Percentiles rank a stretch among this genome's conserved stretches.
These are phyloP conservation scores for Colletotrichum lentis DNA, from an alignment of 2,329 filamentous ascomycete species.

Conservation along the genomic window DNA sequence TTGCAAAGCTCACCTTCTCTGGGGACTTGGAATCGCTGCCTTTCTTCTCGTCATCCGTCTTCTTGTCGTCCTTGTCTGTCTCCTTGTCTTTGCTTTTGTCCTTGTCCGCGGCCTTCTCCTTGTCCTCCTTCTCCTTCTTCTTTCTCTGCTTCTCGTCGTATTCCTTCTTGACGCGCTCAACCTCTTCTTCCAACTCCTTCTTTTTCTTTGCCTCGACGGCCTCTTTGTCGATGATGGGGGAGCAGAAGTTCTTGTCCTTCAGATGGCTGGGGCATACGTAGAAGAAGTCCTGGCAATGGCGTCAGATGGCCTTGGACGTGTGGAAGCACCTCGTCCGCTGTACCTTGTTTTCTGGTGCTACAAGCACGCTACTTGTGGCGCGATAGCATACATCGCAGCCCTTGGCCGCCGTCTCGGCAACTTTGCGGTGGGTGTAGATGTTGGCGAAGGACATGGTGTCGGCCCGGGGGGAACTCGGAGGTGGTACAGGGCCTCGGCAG, in stretches of 20 bases:
- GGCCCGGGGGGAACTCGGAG: background rate
- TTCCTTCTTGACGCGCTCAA: slow-evolving; percentile 74
- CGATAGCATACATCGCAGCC: slow-evolving; percentile 93
- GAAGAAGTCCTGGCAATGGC: slow-evolving; percentile 76
- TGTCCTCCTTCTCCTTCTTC: slow-evolving; percentile 73
- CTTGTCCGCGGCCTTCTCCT: slow-evolving; percentile 62
- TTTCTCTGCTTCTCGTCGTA: slow-evolving; percentile 77
- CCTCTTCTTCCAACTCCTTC: slow-evolving; percentile 70
- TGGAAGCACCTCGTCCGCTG: background rate
- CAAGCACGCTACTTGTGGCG: slow-evolving; percentile 83
- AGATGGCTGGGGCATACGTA: slow-evolving; percentile 87
- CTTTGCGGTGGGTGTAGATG: slow-evolving; percentile 83
- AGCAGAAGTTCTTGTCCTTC: slow-evolving; percentile 82
- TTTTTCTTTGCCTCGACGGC: slow-evolving; percentile 71
- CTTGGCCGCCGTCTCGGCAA: slow-evolving; percentile 84
- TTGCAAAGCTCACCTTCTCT: slow-evolving; percentile 41
- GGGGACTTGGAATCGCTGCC: slow-evolving; percentile 40
- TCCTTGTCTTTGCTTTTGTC: slow-evolving; percentile 57
- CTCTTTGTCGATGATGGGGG: slow-evolving; percentile 75
- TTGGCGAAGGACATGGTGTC: slow-evolving; percentile 71
- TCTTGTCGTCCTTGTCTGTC: slow-evolving; percentile 55
- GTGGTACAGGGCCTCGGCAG: background rate
- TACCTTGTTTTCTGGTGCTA: slow-evolving; percentile 90
- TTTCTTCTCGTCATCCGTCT: slow-evolving; percentile 51
- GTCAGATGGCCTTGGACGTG: background rate